Evolutionary conservation across 2,329 filamentous ascomycete genomes (phyloP).

Genomic region (Davidsoniella australis): DNA sequence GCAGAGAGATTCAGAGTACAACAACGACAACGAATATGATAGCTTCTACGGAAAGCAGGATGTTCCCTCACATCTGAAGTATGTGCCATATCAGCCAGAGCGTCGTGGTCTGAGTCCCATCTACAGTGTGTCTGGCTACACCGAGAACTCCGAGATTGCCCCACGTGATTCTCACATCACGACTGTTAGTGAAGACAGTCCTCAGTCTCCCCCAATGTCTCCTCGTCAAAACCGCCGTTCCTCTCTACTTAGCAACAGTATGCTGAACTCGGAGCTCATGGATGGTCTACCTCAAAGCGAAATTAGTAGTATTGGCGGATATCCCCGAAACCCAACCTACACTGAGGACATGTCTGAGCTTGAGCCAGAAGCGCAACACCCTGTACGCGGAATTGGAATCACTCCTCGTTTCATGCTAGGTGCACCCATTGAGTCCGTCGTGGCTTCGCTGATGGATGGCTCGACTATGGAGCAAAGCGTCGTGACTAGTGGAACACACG

Average conservation of each 20-base stretch:
- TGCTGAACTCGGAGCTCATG: constrained; percentile 27
- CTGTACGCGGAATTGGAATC: constrained; percentile 51
- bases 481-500: constrained; percentile 32
- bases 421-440: constrained; percentile 66
- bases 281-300: constrained; percentile 7
- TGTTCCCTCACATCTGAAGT: constrained; percentile 45
- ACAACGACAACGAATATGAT: constrained; percentile 14
- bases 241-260: constrained; percentile 37
- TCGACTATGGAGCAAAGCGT: constrained; percentile 52
- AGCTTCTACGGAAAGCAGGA: constrained; percentile 42
- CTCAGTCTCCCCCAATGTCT: constrained; percentile 46
- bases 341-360: constrained; percentile 35
- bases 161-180: constrained; percentile 41
- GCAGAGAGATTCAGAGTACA: constrained; percentile 8
- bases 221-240: constrained; percentile 28
- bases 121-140: constrained; percentile 80
- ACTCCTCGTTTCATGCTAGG: constrained; percentile 65
- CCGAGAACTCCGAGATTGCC: constrained; percentile 33
- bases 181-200: constrained; percentile 23
- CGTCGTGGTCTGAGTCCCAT: constrained; percentile 69
- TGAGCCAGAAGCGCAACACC: constrained; percentile 47
- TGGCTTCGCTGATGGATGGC: constrained; percentile 71
- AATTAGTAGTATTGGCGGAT: constrained; percentile 19
- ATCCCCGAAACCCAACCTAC: constrained; percentile 35
- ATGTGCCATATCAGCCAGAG: constrained; percentile 51